These are phyloP conservation scores for Immersiella caudata DNA, from an alignment of 495 filamentous ascomycete genomes.

Conservation along the genomic window DNA sequence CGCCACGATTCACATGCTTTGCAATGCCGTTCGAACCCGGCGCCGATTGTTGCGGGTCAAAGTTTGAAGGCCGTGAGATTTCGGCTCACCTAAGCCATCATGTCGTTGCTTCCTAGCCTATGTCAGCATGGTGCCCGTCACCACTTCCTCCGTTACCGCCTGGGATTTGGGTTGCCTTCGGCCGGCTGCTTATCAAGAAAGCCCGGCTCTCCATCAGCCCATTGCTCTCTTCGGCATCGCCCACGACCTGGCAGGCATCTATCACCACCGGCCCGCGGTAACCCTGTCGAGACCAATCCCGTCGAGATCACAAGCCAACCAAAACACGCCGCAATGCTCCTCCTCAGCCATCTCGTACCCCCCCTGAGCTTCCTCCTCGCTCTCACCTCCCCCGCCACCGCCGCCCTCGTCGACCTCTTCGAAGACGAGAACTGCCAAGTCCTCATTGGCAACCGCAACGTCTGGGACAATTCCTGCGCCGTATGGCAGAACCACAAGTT, in stretches of 20 bases:
- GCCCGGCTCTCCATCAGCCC: no score
- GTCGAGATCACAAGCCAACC: not conserved
- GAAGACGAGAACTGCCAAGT: not conserved
- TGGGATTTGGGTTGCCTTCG: no score
- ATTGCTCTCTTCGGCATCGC: no score
- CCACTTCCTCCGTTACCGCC: no score
- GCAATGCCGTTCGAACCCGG: not conserved
- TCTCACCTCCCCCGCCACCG: not conserved
- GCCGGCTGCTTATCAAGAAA: no score
- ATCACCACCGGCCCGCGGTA: no score
- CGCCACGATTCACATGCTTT: no score
- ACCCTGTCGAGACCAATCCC: not conserved
- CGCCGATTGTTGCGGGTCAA: not conserved
- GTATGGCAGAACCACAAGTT: not conserved
- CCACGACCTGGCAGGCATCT: no score
- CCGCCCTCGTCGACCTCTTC: not conserved
- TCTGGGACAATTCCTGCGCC: not conserved
- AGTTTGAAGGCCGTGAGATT: not conserved
- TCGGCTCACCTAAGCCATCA: no score
- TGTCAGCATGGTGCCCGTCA: no score
- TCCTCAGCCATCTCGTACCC: not conserved
- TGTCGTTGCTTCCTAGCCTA: not conserved
- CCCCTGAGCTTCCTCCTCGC: not conserved
- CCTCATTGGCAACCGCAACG: not conserved
- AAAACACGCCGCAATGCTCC: not conserved